Evolutionary conservation across 1,284 basidiomycete genomes (phyloP), one percentile per base, ranked within the genome.

Genomic region (Lentinula novae-zelandiae): DNA sequence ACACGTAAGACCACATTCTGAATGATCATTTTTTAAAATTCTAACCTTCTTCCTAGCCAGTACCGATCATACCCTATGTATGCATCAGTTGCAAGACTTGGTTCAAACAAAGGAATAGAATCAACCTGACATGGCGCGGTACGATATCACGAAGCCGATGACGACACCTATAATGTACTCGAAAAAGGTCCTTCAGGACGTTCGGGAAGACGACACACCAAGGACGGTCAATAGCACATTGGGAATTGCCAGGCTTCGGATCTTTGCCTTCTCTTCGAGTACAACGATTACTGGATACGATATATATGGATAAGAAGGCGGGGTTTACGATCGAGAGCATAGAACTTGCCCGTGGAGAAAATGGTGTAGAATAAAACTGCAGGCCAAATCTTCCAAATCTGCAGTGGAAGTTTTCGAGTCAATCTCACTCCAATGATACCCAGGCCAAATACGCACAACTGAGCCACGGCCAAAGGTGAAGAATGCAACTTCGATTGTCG

Each of bases 351-450:
- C 40, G 76, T 78, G 1, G 85, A 82, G 65, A 86, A 85, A 4
- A 75, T 58, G 0, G 84, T 86, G 67, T 86, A 82, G 17, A 87
- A 69, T 8, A 86, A 65, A 1, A 86, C 84, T 0, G 85, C 84
- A 0, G 85, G 85, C 85, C 85, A 89, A 66, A 87, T 85, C 48
- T 80, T 77, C 82, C 84, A 87, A n/a, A 87, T 76, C 85, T 86
- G 27, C 27, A 55, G 3, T 17, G 22, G 22, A 15, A 15, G 20
- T 12, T 56, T 5, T 13, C 2, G 12, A 38, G 2, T 34, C 27
- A 34, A 38, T 53, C 2, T 9, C 20, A 2, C 6, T 9, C 34
- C 12, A 42, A n/a, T 13, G 36, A 12, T 8, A 22, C 10, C 3
- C 8, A 40, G 17, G 42, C 12, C 5, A n/a, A 17, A 33, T 10